These are phyloP conservation scores for Pseudozyma pruni DNA, from an alignment of 1,284 basidiomycete species.

Conservation along the genomic window DNA sequence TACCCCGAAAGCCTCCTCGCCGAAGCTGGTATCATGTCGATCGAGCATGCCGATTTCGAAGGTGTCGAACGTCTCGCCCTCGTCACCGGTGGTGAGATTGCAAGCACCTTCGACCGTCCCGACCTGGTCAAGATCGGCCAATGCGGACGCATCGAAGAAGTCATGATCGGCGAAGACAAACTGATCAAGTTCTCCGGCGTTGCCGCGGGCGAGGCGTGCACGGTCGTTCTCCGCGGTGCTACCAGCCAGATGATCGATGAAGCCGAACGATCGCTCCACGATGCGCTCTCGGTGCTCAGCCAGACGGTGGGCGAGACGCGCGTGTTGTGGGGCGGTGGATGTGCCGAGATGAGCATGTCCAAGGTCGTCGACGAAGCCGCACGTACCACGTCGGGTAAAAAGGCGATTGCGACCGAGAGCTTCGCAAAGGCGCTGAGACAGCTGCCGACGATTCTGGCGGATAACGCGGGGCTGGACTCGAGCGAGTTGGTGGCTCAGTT, in stretches of 20 bases:
- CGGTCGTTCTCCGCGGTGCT: constrained; percentile 94
- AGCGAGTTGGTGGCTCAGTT: constrained; percentile 92
- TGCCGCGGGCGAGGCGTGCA: constrained; percentile 97
- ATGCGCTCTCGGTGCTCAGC: constrained; percentile 94
- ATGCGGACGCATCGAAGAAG: constrained; percentile 96
- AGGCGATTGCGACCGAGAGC: constrained; percentile 91
- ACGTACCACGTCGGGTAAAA: constrained; percentile 87
- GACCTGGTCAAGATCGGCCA: constrained; percentile 92
- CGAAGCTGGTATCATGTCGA: constrained; percentile 93
- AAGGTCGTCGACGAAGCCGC: constrained; percentile 91
- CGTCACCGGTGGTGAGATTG: constrained; percentile 97
- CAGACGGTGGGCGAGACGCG: constrained; percentile 98
- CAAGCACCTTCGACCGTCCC: constrained; percentile 92
- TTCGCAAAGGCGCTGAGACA: constrained; percentile 89
- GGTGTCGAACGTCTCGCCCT: constrained; percentile 95
- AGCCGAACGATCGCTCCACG: constrained; percentile 95
- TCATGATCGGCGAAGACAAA: constrained; percentile 99
- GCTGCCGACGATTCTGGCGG: constrained; percentile 89
- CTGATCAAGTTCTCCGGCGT: constrained; percentile 99
- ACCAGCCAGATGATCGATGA: constrained; percentile 99
- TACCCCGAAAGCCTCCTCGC: constrained; percentile 94
- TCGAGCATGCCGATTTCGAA: constrained; percentile 99
- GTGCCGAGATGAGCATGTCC: constrained; percentile 97
- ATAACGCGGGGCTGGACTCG: constrained; percentile 97
- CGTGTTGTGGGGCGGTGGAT: constrained; percentile 92